A percentile compares a stretch with the other conserved stretches of the same genome.
phyloP scores from a whole-genome alignment of 108 stramenopile species.

The Stephanodiscus triporus region DNA sequence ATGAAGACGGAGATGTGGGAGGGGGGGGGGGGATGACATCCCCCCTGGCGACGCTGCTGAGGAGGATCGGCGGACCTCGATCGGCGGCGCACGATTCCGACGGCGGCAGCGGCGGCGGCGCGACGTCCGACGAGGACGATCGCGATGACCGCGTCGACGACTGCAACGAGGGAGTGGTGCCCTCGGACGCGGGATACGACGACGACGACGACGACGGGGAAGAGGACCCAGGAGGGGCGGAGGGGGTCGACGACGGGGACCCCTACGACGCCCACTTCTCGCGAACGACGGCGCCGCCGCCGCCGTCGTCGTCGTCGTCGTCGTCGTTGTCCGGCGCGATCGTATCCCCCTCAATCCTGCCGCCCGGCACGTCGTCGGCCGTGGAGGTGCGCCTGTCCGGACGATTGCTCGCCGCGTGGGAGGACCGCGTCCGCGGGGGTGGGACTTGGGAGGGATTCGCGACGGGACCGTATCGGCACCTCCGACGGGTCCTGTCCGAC shows the following conservation, averaged over 20 bases:
- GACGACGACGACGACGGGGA: too few relatives aligned
- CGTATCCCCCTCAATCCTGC: background rate
- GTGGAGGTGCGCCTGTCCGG: constrained; percentile 39
- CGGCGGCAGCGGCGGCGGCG: constrained; percentile 17
- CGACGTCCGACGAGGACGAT: constrained; percentile 3
- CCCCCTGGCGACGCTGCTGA: too few relatives aligned
- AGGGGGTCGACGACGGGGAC: background rate
- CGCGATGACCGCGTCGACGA: constrained; percentile 26
- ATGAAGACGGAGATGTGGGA: constrained; percentile 22
- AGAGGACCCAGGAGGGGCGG: too few relatives aligned
- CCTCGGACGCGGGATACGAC: background rate
- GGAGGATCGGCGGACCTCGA: too few relatives aligned
- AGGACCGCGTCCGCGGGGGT: background rate
- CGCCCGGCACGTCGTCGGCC: constrained; percentile 10
- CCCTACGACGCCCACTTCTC: constrained; percentile 54
- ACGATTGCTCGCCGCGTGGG: constrained; percentile 29
- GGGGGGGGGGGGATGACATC: too few relatives aligned
- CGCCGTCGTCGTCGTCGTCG: too few relatives aligned
- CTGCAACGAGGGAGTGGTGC: too few relatives aligned
- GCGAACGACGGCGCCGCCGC: constrained; percentile 8
- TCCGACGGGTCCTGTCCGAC: constrained; percentile 35
- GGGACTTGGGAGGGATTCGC: constrained; percentile 25
- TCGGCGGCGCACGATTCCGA: too few relatives aligned
- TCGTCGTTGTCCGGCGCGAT: too few relatives aligned
- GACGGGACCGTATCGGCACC: constrained; percentile 30